Base-by-base conservation (phyloP, 2,329 filamentous ascomycete species). In the Aspergillus flavus region DNA sequence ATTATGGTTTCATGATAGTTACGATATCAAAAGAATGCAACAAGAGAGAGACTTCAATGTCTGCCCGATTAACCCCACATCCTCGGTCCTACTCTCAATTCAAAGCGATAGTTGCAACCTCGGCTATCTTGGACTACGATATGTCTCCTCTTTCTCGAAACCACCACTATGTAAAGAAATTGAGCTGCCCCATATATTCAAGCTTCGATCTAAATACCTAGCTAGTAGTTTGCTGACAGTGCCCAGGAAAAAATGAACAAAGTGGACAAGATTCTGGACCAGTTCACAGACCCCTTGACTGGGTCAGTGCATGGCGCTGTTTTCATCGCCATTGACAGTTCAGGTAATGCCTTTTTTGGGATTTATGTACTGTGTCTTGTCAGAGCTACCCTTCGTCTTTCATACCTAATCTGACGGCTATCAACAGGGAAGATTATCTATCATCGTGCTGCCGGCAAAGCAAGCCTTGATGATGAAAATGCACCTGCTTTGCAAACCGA, bases 401-500 rank as follows among this genome's bases (percentile, higher is more conserved):
- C 6, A 26, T 46, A 19, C 0, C 19, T 16, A 19, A 9, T 41
- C 39, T 41, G 39, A 41, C 11, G 11, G 21, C 4, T 12, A 14
- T 12, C 23, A 14, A 14, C n/a, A 46, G 43, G 43, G 21, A 23
- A 46, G 2, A 23, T 46, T 11, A 23, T 46, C 3, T 46, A 46
- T 23, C n/a, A 14, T 1, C 21, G 12, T 16, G 43, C 43, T 14
- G 11, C 43, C 10, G 43, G 43, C n/a, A 46, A 26, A 21, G n/a
- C 21, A 11, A 3, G 6, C 43, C 21, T 23, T 23, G 43, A 14
- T 23, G 21, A 46, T 21, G 43, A 26, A 14, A 46, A 12, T 10
- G 21, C 21, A 46, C 4, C n/a, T 7, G n/a, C n/a, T 23, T 21
- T 23, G 43, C 43, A 23, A 14, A 21, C 54, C 5, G 86, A 90